A percentile compares a stretch with the other conserved stretches of the same genome.
These are phyloP conservation scores for Aspergillus amoenus DNA, from an alignment of 2,329 filamentous ascomycete genomes.

Conservation along the genomic window DNA sequence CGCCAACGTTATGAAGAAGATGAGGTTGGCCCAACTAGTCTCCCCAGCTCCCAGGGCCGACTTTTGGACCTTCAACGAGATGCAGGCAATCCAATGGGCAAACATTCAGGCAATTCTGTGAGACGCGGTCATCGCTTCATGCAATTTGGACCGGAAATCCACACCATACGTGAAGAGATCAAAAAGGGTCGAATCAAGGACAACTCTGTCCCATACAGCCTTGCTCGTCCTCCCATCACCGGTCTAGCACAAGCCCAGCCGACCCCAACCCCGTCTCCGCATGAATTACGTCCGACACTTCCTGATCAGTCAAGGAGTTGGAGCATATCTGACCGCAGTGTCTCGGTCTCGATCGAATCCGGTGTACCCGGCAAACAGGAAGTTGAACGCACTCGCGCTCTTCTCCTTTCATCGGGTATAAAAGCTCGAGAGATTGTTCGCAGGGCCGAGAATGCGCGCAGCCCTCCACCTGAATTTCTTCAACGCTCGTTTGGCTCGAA, in stretches of 20 bases:
- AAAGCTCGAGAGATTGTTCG: constrained; percentile 79
- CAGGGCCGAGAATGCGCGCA: constrained; percentile 55
- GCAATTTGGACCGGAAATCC: constrained; percentile 31
- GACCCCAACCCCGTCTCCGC: constrained; percentile 23
- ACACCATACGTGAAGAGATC: constrained; percentile 21
- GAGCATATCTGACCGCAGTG: constrained; percentile 57
- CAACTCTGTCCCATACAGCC: constrained; percentile 28
- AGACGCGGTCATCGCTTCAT: constrained; percentile 23
- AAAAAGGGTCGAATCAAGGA: constrained; percentile 29
- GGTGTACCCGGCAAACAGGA: constrained; percentile 64
- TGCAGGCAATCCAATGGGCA: background rate
- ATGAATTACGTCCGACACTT: constrained; percentile 34
- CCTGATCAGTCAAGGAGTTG: constrained; percentile 51
- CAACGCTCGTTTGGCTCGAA: constrained; percentile 28
- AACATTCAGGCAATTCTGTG: constrained; percentile 5
- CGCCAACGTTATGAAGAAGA: constrained; percentile 35
- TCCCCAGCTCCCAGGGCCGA: constrained; percentile 16
- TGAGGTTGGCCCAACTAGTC: constrained; percentile 25
- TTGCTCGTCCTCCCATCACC: constrained; percentile 45
- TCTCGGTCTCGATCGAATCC: constrained; percentile 36
- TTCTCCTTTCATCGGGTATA: constrained; percentile 81
- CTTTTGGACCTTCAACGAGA: constrained; percentile 13
- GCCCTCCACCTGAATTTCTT: constrained; percentile 37
- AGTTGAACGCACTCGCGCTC: constrained; percentile 71
- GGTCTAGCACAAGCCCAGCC: constrained; percentile 44